Evolutionary conservation across 1,284 basidiomycete species (phyloP), one percentile per base, ranked within the genome.

Genomic region (Malassezia pachydermatis): DNA sequence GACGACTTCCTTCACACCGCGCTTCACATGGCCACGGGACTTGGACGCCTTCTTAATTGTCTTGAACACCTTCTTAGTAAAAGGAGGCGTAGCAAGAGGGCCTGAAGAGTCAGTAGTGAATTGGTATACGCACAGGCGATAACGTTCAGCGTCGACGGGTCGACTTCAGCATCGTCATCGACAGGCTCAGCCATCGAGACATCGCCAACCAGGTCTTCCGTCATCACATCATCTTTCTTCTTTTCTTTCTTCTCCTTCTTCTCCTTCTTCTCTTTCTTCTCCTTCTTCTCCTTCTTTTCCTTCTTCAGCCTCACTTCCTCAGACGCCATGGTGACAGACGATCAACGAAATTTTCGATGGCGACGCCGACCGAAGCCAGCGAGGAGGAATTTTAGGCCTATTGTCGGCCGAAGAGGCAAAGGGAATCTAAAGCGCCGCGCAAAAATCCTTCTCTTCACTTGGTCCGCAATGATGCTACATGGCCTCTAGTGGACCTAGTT

Each of bases 1-100:
- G 54, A 70, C 69, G 5, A 71, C 69, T 48, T 71, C 69, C 52
- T 70, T 70, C 25, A 71, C 69, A 14, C 69, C 69, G n/a, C 69
- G 62, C 48, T 69, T 68, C 38, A 71, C 67, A 48, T 71, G 69
- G 6, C 69, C 69, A 7, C 64, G 60, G 20, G 59, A 60, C 46
- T 71, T 71, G 45, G 62, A 64, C 1, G 69, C 69, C 49, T 70
- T 70, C 48, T 67, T 68, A 50, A 69, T 69, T 10, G 68, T 58
- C 53, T 71, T 71, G 59, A 67, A 69, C 11, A 70, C 55, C 55
- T 68, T 67, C 57, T 71, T 71, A 36, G 57, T 48, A 42, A 71
- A 53, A 42, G 65, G 63, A 40, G 62, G 45, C 17, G 57, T 17
- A 5, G 69, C 69, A 2, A 71, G 58, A 11, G 69, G 69, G 27